These are phyloP conservation scores for Fusarium sublunatum DNA, from an alignment of 2,329 filamentous ascomycete species.

Conservation along the genomic window DNA sequence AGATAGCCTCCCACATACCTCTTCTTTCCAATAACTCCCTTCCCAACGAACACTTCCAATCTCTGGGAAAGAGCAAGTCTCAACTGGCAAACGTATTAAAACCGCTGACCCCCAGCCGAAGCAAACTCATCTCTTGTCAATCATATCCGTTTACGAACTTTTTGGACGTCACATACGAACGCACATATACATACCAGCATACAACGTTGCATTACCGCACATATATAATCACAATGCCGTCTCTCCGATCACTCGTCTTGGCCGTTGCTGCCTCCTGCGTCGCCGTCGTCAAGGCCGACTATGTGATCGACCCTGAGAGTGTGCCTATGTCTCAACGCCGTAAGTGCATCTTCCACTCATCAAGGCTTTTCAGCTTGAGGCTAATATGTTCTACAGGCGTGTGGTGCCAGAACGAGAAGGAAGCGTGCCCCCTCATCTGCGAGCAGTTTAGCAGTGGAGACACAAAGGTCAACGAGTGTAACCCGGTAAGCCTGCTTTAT, in stretches of 20 bases:
- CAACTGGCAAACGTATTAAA: constrained; percentile 10
- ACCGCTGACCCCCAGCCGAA: constrained; percentile 25
- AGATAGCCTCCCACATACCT: constrained; percentile 29
- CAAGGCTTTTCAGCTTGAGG: neutral
- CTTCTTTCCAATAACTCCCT: constrained; percentile 15
- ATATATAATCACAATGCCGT: constrained; percentile 60
- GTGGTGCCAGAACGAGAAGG: constrained; percentile 74
- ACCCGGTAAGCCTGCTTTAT: constrained; percentile 63
- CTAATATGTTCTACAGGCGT: constrained; percentile 54
- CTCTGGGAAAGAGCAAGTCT: constrained; percentile 11
- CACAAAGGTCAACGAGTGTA: constrained; percentile 72
- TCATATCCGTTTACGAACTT: constrained; percentile 23
- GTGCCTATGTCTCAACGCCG: constrained; percentile 65
- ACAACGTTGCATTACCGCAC: constrained; percentile 10
- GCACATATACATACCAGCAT: constrained; percentile 19
- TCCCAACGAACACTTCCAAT: constrained; percentile 16
- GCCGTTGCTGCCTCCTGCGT: constrained; percentile 64
- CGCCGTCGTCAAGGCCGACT: constrained; percentile 65
- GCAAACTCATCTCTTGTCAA: constrained; percentile 17
- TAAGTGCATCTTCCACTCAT: constrained; percentile 51
- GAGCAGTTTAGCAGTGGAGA: constrained; percentile 65
- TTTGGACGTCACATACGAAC: constrained; percentile 15
- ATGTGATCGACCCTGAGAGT: constrained; percentile 69
- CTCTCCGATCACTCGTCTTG: constrained; percentile 64
- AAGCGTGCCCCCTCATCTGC: constrained; percentile 79